phyloP scores from a whole-genome alignment of 495 filamentous ascomycete genomes.

The Halenospora varia region DNA sequence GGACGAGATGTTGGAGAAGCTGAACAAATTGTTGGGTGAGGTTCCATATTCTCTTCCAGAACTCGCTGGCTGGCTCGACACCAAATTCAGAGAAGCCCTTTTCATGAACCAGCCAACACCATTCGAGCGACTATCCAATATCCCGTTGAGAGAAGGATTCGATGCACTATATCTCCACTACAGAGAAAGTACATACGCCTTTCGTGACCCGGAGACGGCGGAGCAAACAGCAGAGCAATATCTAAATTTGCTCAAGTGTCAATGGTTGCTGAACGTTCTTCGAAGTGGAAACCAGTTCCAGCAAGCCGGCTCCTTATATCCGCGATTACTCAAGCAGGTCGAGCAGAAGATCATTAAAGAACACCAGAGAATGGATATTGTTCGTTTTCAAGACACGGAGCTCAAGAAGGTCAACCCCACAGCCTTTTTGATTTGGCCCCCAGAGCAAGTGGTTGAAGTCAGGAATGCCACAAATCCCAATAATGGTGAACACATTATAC shows the following conservation, averaged over 20 bases:
- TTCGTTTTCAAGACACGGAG: neutral
- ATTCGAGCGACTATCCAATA: neutral
- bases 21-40: neutral
- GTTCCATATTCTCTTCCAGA: neutral
- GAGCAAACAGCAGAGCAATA: conserved; percentile 2
- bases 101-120: neutral
- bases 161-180: conserved; percentile 3
- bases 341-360: conserved; percentile 1
- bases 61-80: neutral
- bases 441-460: neutral
- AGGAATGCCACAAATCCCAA: neutral
- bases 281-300: neutral
- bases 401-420: neutral
- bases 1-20: conserved; percentile 1
- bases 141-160: conserved; percentile 9
- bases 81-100: neutral
- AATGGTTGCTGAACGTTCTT: conserved; percentile 3
- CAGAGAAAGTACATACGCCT: conserved; percentile 1
- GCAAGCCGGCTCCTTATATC: neutral
- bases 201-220: neutral
- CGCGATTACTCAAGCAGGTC: neutral
- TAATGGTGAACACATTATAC: neutral
- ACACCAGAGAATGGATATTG: neutral
- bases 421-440: conserved; percentile 8
- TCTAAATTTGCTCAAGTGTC: conserved; percentile 7